Conservation (phyloP, 371 early-diverging fungal genomes). For the Zopfochytrium polystomum region DNA sequence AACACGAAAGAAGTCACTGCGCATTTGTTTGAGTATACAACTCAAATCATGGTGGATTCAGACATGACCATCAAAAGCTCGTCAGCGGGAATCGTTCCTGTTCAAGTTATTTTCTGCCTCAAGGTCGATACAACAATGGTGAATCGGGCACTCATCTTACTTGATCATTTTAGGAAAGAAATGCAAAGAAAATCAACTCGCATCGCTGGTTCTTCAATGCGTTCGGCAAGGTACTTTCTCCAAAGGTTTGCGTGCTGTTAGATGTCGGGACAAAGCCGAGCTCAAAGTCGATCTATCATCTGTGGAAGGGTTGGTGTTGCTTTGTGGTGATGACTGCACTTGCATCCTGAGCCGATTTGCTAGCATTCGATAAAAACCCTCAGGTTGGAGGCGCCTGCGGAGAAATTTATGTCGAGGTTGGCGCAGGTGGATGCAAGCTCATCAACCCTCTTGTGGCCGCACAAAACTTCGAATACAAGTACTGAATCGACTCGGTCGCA, state of each 20-base stretch:
- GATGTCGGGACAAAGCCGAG: conserved; percentile 92
- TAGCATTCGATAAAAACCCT: conserved; percentile 83
- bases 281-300: conserved; percentile 75
- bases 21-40: conserved; percentile 91
- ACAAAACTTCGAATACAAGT: conserved; percentile 80
- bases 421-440: conserved; percentile 41
- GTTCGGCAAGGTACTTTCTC: conserved; percentile 76
- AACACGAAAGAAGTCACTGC: conserved; percentile 52
- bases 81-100: conserved; percentile 60
- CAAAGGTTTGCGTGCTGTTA: conserved; percentile 83
- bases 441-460: conserved; percentile 59
- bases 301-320: too few species aligned
- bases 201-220: conserved; percentile 98
- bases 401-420: too few species aligned
- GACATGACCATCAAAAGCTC: conserved; percentile 39
- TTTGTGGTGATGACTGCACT: too few species aligned
- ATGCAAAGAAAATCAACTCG: conserved; percentile 91
- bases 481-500: too few species aligned
- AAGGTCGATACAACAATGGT: conserved; percentile 72
- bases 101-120: conserved; percentile 86
- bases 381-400: too few species aligned
- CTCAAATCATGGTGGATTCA: conserved; percentile 76
- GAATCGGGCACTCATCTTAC: too few species aligned
- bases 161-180: too few species aligned
- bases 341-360: too few species aligned